Conservation (phyloP, 192 early-diverging fungal species). For the Thoreauomyces humboldtii region DNA sequence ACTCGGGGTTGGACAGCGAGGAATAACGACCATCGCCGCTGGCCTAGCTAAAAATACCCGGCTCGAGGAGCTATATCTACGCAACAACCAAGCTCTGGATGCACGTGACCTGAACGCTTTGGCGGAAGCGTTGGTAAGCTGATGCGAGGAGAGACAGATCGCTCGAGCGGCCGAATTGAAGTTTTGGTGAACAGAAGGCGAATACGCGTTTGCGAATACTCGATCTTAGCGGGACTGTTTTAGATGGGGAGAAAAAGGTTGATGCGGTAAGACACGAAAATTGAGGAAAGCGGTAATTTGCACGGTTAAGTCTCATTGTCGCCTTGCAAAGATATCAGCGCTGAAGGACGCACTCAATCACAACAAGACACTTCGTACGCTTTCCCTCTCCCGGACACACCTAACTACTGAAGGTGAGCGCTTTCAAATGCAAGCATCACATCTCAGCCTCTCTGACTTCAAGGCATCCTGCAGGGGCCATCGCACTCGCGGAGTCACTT, state of each 20-base stretch:
- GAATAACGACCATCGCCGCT: slow-evolving; percentile 14
- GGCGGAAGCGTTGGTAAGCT: slow-evolving; percentile 40
- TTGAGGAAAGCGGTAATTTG: no score
- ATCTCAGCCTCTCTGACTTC: no score
- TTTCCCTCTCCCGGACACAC: slow-evolving; percentile 61
- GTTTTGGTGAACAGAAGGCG: no score
- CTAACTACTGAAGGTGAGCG: slow-evolving; percentile 63
- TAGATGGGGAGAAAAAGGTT: slow-evolving; percentile 42
- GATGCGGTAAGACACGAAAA: slow-evolving; percentile 42
- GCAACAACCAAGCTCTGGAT: slow-evolving; percentile 50
- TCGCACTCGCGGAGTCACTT: slow-evolving; percentile 77
- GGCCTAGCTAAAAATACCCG: slow-evolving; percentile 16
- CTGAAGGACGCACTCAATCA: slow-evolving; percentile 46
- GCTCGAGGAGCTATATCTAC: slow-evolving; percentile 30
- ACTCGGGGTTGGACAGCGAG: slow-evolving; percentile 8
- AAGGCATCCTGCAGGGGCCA: no score
- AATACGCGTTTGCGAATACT: slow-evolving; percentile 50
- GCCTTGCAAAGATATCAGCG: slow-evolving; percentile 14
- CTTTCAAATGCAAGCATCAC: no score
- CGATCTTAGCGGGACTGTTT: slow-evolving; percentile 57
- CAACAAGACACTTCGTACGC: slow-evolving; percentile 61
- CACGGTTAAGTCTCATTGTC: no score
- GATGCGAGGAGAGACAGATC: neutral
- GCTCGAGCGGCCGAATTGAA: no score
- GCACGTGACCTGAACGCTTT: slow-evolving; percentile 40